A percentile compares a stretch with the other conserved stretches of the same genome.
Evolutionary conservation across 2,329 filamentous ascomycete species (phyloP).

Genomic region (Ascochyta koolunga): DNA sequence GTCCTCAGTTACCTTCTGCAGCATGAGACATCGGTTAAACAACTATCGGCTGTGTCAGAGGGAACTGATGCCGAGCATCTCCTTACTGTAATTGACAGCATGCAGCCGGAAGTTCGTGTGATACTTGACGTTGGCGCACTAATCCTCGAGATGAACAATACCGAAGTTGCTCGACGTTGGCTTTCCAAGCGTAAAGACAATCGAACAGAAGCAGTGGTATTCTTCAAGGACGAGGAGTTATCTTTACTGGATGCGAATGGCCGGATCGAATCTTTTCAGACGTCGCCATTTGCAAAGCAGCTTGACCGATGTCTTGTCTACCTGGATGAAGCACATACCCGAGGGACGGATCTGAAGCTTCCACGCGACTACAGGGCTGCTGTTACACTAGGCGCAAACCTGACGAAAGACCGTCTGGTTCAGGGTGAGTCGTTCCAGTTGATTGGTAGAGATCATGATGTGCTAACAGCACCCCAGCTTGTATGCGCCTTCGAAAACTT

Average conservation of each 20-base stretch:
- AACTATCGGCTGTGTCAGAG: constrained; percentile 24
- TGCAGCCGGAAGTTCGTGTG: constrained; percentile 57
- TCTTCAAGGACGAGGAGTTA: constrained; percentile 61
- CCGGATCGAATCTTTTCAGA: constrained; percentile 57
- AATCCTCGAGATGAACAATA: constrained; percentile 63
- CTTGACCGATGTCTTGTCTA: constrained; percentile 68
- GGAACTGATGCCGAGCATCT: constrained; percentile 50
- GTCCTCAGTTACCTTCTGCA: constrained; percentile 66
- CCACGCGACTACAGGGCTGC: constrained; percentile 66
- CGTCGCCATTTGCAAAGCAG: constrained; percentile 64
- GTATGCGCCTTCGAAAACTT: constrained; percentile 59
- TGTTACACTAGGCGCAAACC: constrained; percentile 67
- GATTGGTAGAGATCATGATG: neutral
- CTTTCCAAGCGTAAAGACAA: constrained; percentile 52
- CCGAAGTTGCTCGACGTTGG: constrained; percentile 56
- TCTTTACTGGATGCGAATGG: constrained; percentile 59
- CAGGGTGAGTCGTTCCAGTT: constrained; percentile 57
- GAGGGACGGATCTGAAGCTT: constrained; percentile 71
- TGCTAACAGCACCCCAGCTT: constrained; percentile 54
- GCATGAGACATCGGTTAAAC: constrained; percentile 41
- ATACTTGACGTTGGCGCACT: constrained; percentile 75
- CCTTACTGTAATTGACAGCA: constrained; percentile 51
- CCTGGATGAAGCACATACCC: constrained; percentile 72
- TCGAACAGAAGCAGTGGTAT: constrained; percentile 57
- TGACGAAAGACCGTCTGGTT: constrained; percentile 72